Evolutionary conservation across 129 eudicot genomes (phyloP), one percentile per base, ranked within the genome.

Genomic region (Flaveria bidentis): DNA sequence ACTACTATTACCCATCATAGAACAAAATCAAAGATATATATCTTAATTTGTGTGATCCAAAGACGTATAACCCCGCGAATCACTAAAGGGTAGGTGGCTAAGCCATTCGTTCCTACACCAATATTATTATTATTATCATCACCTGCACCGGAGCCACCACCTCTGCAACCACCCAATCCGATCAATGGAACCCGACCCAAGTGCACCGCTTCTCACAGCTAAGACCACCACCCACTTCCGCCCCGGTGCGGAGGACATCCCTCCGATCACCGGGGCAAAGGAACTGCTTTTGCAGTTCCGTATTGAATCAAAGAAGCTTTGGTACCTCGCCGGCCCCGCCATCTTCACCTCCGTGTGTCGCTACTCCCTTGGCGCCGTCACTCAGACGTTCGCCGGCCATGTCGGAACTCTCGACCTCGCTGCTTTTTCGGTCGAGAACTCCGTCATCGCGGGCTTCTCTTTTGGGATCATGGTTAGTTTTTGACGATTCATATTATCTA

Each of bases 361-460:
- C n/a, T 90, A 87, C 82, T 83, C 90, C 0, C 88, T 90, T 16
- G 92, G 88, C 9, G 90, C 90, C 53, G 23, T 90, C 80, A 90
- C 96, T 0, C 71, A 84, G 79, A 79, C 82, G 20, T 65, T 85
- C n/a, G 86, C 86, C 15, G 89, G 86, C 23, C 89, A 85, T 46
- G 82, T 85, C 18, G 78, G 89, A 49, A 85, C 89, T 18, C 84
- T 82, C 15, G 86, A 75, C 71, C 89, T 82, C 44, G 89, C 84
- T 1, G 86, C 86, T 66, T 65, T 85, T 76, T 82, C 88, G 18
- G 74, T 85, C 18, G 86, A 82, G 9, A 82, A 85, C 72, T 81
- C 86, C 0, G 88, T 91, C 62, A 88, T 91, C 28, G 88, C 91
- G 26, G 94, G 91, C 7, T 85, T 91, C 71, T 86, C 91, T 2